Conservation (phyloP, 106 monocot species). For the Narthecium ossifragum region DNA sequence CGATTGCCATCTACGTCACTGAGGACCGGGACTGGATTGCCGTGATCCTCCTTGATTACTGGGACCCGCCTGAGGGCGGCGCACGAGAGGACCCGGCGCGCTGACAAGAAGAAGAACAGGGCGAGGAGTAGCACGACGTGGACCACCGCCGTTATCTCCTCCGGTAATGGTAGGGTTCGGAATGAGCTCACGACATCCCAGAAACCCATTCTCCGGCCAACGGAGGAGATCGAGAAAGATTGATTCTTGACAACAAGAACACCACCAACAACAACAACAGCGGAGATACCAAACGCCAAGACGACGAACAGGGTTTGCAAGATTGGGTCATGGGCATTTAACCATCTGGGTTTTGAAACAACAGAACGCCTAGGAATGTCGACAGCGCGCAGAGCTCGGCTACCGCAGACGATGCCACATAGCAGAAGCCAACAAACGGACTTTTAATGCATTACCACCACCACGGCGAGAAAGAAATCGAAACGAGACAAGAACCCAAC, state of each 20-base stretch:
- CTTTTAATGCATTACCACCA: no score
- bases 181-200: slow-evolving; percentile 13
- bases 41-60: slow-evolving; percentile 13
- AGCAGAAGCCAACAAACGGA: no score
- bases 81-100: slow-evolving; percentile 17
- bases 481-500: no score
- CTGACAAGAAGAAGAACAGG: slow-evolving; percentile 18
- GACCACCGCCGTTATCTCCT: slow-evolving; percentile 16
- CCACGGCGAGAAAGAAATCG: no score
- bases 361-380: no score
- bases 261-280: no score
- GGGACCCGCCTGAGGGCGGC: slow-evolving; percentile 6
- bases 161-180: slow-evolving; percentile 21
- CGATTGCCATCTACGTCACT: slow-evolving; percentile 2
- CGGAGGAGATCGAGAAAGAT: not conserved
- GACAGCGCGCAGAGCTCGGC: no score
- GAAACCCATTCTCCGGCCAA: slow-evolving; percentile 23
- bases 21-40: not conserved
- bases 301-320: no score
- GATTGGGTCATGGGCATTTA: no score
- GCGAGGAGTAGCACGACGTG: slow-evolving; percentile 22
- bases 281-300: no score
- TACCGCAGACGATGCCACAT: no score
- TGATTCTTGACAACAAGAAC: slow-evolving; percentile 5
- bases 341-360: no score